Conservation (phyloP, 345 rosid genomes). For the Syzygium aqueum region DNA sequence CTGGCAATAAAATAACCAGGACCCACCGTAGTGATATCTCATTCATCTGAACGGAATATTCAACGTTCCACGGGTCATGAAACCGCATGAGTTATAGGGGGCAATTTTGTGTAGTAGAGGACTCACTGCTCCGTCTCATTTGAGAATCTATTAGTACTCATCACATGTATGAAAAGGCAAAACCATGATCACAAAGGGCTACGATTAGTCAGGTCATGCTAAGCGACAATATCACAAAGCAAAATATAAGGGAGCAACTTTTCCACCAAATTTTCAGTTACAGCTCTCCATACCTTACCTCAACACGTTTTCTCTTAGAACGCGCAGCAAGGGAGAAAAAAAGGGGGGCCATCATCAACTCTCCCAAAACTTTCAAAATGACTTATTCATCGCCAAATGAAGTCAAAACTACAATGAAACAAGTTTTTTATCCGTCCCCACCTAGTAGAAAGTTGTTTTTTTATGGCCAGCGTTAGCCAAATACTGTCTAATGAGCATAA, state of each 20-base stretch:
- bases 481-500: background rate
- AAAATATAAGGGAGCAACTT: background rate
- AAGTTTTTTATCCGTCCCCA: background rate
- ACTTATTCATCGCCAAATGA: background rate
- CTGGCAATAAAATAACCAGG: background rate
- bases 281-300: background rate
- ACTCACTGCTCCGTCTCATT: background rate
- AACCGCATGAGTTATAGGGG: background rate
- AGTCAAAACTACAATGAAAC: background rate
- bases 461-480: background rate
- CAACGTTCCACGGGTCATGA: background rate
- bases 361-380: background rate
- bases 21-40: background rate
- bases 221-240: background rate
- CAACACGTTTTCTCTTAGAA: background rate
- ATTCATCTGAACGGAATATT: background rate
- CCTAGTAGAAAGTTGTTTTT: background rate
- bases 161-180: background rate
- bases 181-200: background rate
- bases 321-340: background rate
- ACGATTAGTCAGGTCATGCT: background rate
- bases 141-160: background rate
- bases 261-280: background rate
- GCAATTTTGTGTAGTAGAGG: background rate
- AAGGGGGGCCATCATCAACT: background rate